Evolutionary conservation across 1,284 basidiomycete genomes (phyloP).

Genomic region (Amylostereum areolatum): DNA sequence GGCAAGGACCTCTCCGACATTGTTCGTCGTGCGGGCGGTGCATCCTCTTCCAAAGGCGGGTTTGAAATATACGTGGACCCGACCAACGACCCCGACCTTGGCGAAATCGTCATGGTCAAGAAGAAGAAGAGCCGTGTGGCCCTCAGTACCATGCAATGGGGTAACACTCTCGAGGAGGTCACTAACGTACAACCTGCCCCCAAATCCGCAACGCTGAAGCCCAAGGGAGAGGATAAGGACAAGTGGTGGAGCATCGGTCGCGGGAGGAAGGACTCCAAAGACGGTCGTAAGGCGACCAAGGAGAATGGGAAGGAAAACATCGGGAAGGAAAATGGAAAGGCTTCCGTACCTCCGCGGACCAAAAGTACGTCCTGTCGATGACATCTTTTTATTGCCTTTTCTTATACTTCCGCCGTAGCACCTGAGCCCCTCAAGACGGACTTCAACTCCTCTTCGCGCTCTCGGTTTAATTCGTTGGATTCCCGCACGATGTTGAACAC

Average conservation of each 20-base stretch:
- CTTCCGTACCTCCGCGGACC: slow-evolving; percentile 25
- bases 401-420: slow-evolving; percentile 25
- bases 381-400: not conserved
- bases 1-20: slow-evolving; percentile 56
- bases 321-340: not conserved
- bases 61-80: slow-evolving; percentile 76
- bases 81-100: slow-evolving; percentile 54
- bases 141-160: slow-evolving; percentile 61
- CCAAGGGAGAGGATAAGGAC: slow-evolving; percentile 55
- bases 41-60: slow-evolving; percentile 36
- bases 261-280: slow-evolving; percentile 62
- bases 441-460: slow-evolving; percentile 26
- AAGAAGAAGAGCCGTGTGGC: slow-evolving; percentile 68
- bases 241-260: slow-evolving; percentile 78
- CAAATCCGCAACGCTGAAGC: slow-evolving; percentile 27
- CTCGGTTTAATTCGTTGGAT: slow-evolving; percentile 62
- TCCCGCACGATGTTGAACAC: slow-evolving; percentile 44
- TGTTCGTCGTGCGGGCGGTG: slow-evolving; percentile 46
- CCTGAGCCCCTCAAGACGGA: slow-evolving; percentile 36
- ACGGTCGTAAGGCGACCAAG: slow-evolving; percentile 20
- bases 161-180: slow-evolving; percentile 39
- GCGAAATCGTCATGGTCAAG: slow-evolving; percentile 68
- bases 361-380: slow-evolving; percentile 38
- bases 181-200: slow-evolving; percentile 44
- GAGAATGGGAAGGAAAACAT: slow-evolving; percentile 36